Conservation (phyloP, 768 basidiomycete species). For the Neoboletus subvelutipes region DNA sequence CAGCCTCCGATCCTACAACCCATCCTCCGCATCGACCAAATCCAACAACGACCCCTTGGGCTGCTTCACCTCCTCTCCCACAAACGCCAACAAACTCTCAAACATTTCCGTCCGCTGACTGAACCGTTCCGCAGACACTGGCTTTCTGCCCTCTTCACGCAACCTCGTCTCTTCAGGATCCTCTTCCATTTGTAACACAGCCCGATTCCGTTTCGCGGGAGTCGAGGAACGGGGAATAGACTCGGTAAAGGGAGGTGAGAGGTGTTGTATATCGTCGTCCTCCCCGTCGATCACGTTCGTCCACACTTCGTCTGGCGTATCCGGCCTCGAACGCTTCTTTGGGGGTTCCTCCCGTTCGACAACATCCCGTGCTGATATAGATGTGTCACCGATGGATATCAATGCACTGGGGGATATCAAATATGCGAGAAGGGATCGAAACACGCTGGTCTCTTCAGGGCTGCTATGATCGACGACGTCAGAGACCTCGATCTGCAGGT, state of each 20-base stretch:
- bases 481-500: conserved; percentile 68
- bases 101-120: conserved; percentile 69
- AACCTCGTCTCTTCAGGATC: conserved; percentile 27
- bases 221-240: neutral
- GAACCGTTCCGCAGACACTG: conserved; percentile 49
- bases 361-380: conserved; percentile 14
- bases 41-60: conserved; percentile 63
- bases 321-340: conserved; percentile 45
- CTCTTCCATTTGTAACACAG: conserved; percentile 28
- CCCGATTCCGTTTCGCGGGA: conserved; percentile 21
- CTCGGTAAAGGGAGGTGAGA: conserved; percentile 3
- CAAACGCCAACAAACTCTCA: conserved; percentile 61
- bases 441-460: conserved; percentile 56
- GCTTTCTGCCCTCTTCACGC: conserved; percentile 30
- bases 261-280: conserved; percentile 15
- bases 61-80: conserved; percentile 64
- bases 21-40: conserved; percentile 47
- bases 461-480: conserved; percentile 70
- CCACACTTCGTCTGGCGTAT: conserved; percentile 42
- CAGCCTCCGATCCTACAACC: conserved; percentile 13
- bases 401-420: conserved; percentile 45
- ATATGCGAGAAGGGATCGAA: conserved; percentile 65
- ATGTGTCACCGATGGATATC: neutral
- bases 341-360: conserved; percentile 34
- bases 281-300: conserved; percentile 43